These are phyloP conservation scores for Phaseolus lunatus DNA, from an alignment of 306 rosid genomes.

Conservation along the genomic window DNA sequence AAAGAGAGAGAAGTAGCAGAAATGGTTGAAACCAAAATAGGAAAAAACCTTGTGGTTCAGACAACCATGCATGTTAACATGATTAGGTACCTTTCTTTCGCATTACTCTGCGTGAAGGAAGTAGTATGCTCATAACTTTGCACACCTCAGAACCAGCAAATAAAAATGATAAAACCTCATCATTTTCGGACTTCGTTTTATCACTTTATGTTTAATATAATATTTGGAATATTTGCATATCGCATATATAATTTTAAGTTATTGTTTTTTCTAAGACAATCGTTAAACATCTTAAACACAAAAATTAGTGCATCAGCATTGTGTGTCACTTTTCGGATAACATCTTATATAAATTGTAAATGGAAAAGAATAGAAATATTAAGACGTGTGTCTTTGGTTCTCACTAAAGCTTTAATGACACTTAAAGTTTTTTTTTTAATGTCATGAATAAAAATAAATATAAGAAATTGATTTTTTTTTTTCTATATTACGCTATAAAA, in stretches of 20 bases:
- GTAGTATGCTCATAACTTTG: background rate
- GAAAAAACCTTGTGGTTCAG: background rate
- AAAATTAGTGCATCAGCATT: no score
- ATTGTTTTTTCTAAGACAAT: background rate
- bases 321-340: no score
- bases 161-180: background rate
- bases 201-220: background rate
- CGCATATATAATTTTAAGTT: background rate
- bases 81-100: slow-evolving; percentile 36
- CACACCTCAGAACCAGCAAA: background rate
- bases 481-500: no score
- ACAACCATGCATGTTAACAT: slow-evolving; percentile 32
- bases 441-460: no score
- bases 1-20: background rate
- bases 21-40: background rate
- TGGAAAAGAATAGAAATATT: no score
- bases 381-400: no score
- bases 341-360: no score
- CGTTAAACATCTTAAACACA: background rate
- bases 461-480: no score
- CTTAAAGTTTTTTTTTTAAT: no score
- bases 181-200: background rate
- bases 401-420: no score
- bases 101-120: slow-evolving; percentile 27
- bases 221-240: no score